phyloP scores from a whole-genome alignment of 108 stramenopile species.

The Nitzschia sp. region DNA sequence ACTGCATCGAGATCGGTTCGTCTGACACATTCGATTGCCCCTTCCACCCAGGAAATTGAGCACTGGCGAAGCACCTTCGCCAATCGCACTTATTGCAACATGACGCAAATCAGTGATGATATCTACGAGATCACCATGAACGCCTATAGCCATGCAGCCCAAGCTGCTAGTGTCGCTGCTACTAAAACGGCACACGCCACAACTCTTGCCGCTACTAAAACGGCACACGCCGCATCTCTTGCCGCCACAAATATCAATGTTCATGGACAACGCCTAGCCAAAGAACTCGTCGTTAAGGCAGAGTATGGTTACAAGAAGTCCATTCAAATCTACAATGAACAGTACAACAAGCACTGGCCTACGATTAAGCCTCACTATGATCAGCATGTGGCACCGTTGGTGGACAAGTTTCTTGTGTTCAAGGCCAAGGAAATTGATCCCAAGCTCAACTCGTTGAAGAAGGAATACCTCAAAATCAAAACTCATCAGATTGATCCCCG shows the following conservation, averaged over 20 bases:
- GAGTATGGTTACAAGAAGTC: conserved; percentile 2
- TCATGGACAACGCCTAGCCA: neutral
- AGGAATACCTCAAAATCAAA: neutral
- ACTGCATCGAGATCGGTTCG: too few relatives aligned
- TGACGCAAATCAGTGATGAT: conserved; percentile 29
- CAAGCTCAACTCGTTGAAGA: neutral
- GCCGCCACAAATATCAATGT: neutral
- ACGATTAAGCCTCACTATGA: conserved; percentile 14
- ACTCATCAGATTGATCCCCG: conserved; percentile 12
- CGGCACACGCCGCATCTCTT: neutral
- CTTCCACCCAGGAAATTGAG: conserved; percentile 23
- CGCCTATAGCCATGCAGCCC: neutral
- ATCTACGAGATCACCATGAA: conserved; percentile 12
- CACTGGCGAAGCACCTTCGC: conserved; percentile 13
- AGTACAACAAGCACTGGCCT: conserved; percentile 17
- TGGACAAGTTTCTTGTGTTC: neutral
- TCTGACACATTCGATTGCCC: too few relatives aligned
- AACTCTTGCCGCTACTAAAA: neutral
- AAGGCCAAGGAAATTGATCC: conserved; percentile 23
- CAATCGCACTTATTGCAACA: conserved; percentile 31
- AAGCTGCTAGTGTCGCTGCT: conserved; percentile 5
- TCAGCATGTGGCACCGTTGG: conserved; percentile 5
- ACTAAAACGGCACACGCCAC: neutral
- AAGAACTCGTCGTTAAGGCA: neutral
- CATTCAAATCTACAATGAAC: conserved; percentile 6